Evolutionary conservation across 768 basidiomycete genomes (phyloP).

Genomic region (Rhizopogon roseolus): DNA sequence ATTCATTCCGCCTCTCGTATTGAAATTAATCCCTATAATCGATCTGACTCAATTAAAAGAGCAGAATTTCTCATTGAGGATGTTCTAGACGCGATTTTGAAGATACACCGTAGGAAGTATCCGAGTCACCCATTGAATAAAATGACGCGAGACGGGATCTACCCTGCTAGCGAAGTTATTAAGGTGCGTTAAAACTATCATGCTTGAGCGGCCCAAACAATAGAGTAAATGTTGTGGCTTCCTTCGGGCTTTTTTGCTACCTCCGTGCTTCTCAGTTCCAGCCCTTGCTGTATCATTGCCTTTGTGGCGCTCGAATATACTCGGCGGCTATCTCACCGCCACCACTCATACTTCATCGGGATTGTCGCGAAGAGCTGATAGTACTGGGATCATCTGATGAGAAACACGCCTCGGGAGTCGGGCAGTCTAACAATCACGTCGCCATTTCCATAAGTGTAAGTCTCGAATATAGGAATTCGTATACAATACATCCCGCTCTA

Average conservation of each 20-base stretch:
- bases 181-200: background rate
- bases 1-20: background rate
- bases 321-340: conserved; percentile 17
- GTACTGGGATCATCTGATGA: background rate
- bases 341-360: conserved; percentile 3
- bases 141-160: background rate
- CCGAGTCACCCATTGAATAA: background rate
- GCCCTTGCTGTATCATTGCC: conserved; percentile 13
- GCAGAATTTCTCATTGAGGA: background rate
- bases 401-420: background rate
- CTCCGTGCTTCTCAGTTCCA: conserved; percentile 27
- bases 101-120: background rate
- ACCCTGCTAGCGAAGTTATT: background rate
- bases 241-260: conserved; percentile 30
- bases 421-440: background rate
- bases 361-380: background rate
- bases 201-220: background rate
- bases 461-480: background rate
- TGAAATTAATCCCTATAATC: background rate
- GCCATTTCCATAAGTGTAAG: background rate
- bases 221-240: conserved; percentile 12
- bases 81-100: background rate
- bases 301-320: conserved; percentile 25
- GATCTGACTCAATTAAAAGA: background rate
- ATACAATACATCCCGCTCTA: background rate